Percentiles rank a stretch among this genome's conserved stretches.
Evolutionary conservation across 2,329 filamentous ascomycete genomes (phyloP).

Genomic region (Hymenoscyphus linearis): DNA sequence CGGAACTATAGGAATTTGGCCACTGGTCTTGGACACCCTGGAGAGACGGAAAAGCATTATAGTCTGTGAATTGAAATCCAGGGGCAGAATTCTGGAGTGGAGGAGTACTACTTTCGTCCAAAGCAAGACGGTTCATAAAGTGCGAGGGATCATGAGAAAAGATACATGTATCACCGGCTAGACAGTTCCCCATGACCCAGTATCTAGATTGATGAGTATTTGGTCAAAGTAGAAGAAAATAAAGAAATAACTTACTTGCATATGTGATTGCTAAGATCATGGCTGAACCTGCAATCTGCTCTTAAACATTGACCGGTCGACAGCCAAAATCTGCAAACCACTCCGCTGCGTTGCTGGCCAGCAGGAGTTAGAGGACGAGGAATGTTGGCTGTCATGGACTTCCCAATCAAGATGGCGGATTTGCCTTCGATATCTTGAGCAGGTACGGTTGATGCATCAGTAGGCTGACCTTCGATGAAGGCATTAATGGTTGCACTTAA

Average conservation of each 20-base stretch:
- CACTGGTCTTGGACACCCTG: conserved; percentile 56
- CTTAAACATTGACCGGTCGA: conserved; percentile 93
- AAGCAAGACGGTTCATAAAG: conserved; percentile 72
- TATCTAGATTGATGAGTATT: conserved; percentile 52
- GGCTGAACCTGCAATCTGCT: conserved; percentile 94
- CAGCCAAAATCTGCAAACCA: conserved; percentile 96
- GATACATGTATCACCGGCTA: conserved; percentile 88
- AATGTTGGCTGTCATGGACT: conserved; percentile 73
- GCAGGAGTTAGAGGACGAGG: conserved; percentile 71
- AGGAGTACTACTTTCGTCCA: conserved; percentile 64
- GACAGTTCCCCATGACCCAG: conserved; percentile 92
- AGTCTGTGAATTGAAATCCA: conserved; percentile 75
- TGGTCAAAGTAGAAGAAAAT: conserved; percentile 5
- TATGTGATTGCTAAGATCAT: conserved; percentile 90
- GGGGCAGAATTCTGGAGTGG: conserved; percentile 53
- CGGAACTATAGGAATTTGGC: conserved; percentile 38
- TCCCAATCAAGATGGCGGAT: conserved; percentile 74
- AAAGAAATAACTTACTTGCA: conserved; percentile 71
- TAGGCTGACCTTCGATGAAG: conserved; percentile 70
- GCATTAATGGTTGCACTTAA: conserved; percentile 85
- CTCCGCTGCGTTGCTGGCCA: conserved; percentile 71
- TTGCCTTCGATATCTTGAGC: conserved; percentile 50
- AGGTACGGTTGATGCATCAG: conserved; percentile 42
- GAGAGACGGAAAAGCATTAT: conserved; percentile 78
- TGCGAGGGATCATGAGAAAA: conserved; percentile 95